phyloP scores from a whole-genome alignment of 179 eudicot genomes.

The Carnegiea gigantea region DNA sequence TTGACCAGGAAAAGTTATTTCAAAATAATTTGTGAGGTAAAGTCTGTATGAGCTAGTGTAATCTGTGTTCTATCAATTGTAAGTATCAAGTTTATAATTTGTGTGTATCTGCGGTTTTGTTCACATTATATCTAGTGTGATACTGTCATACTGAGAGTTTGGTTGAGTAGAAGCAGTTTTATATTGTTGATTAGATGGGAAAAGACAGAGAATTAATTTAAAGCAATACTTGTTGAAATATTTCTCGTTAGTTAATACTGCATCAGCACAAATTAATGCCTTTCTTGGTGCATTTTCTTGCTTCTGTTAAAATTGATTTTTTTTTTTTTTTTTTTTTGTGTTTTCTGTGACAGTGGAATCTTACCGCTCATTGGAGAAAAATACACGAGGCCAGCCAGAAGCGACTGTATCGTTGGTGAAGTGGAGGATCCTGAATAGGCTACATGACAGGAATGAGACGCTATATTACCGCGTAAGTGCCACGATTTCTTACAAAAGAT shows the following conservation, averaged over 20 bases:
- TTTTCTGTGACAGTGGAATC: slow-evolving; percentile 70
- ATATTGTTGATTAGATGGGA: not conserved
- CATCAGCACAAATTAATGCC: not conserved
- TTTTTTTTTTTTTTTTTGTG: slow-evolving; percentile 19
- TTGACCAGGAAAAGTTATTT: not conserved
- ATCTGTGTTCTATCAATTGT: no score
- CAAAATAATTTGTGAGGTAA: not conserved
- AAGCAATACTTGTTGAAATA: not conserved
- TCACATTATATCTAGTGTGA: not conserved
- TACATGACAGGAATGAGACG: slow-evolving; percentile 98
- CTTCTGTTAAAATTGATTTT: not conserved
- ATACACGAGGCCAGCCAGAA: slow-evolving; percentile 75
- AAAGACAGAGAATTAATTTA: not conserved
- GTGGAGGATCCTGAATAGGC: slow-evolving; percentile 96
- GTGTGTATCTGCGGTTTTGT: no score
- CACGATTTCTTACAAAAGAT: slow-evolving; percentile 17
- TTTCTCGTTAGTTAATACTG: not conserved
- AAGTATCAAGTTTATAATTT: no score
- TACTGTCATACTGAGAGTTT: not conserved
- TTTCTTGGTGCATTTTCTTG: not conserved
- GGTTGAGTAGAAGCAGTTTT: not conserved
- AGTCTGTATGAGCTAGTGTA: no score
- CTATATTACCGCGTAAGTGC: slow-evolving; percentile 85
- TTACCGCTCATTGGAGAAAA: slow-evolving; percentile 75
- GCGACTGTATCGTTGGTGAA: slow-evolving; percentile 67